Base-by-base conservation (phyloP, 495 filamentous ascomycete species). In the Xylaria telfairii region DNA sequence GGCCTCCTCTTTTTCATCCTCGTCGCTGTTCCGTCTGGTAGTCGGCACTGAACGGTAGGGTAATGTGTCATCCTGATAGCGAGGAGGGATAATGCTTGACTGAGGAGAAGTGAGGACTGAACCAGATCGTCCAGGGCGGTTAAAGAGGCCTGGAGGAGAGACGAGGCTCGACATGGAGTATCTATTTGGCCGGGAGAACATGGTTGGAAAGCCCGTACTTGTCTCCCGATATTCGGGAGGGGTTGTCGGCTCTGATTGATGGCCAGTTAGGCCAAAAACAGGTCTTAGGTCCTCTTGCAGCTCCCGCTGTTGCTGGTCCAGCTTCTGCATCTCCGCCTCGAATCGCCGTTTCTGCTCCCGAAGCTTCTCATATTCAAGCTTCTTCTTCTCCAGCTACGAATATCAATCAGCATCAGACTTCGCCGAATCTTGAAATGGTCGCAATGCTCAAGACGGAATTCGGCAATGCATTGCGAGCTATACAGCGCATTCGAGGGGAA, bases 221-320 rank as follows among this genome's bases (percentile, higher is more conserved):
- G 84, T 81, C 72, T 97, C 93, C 71, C 89, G 91, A 49, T 94
- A 93, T 78, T 98, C 96, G 24, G 96, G 96, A n/a, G 96, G 96
- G 21, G 96, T 99, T 15, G 96, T 97, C 10, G 95, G 95, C 81
- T 98, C 95, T 64, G 94, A 95, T 79, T 93, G 90, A 68, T 93
- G 91, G 44, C 92, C 92, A 70, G 87, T 81, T 42, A 76, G 75
- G 10, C 71, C 74, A 30, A 73, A 73, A 54, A 72, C 71, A 79
- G 87, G 80, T 73, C 89, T 82, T 71, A 98, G 82, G 65, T 94
- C 92, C 73, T 92, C 90, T 69, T 91, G 90, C 79, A 98, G 90
- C 79, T 90, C 88, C 53, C 91, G 89, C 76, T 94, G 90, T 77
- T 95, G 92, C 70, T 94, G 84, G 74, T 96, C 94, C 47, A 97